Conservation (phyloP, 139 green algal genomes). For the Micractinium conductrix region DNA sequence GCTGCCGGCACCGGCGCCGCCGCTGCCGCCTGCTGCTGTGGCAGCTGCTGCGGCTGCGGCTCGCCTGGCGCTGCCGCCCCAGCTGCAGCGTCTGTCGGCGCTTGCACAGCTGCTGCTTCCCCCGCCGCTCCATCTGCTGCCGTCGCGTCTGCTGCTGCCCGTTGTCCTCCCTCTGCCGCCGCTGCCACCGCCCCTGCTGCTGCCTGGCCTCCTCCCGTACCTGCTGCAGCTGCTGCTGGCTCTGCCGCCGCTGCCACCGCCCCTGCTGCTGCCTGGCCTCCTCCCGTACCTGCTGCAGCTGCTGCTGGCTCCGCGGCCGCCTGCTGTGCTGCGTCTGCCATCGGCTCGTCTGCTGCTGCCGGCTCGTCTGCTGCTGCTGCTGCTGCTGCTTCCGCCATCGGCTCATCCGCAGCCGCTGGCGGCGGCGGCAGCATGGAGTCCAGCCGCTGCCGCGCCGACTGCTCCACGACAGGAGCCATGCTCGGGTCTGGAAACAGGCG, state of each 20-base stretch:
- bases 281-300: neutral
- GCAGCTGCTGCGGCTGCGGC: neutral
- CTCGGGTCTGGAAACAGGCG: constrained; percentile 57
- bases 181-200: neutral
- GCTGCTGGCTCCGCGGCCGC: neutral
- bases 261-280: neutral
- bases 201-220: no score
- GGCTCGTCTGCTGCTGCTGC: neutral
- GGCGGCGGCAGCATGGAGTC: constrained; percentile 9
- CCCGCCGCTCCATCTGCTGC: neutral
- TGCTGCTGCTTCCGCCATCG: constrained; percentile 2
- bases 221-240: neutral
- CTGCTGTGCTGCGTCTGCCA: neutral
- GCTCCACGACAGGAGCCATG: constrained; percentile 52
- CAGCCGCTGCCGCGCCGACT: constrained; percentile 50
- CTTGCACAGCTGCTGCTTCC: neutral
- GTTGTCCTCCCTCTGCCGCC: neutral
- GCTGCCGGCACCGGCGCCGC: neutral
- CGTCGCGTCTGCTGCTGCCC: neutral
- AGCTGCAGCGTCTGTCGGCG: no score
- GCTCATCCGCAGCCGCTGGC: neutral
- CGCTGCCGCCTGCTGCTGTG: neutral
- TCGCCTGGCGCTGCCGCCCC: no score
- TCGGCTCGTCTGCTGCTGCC: no score
- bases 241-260: neutral